Conservation (phyloP, 768 basidiomycete genomes). For the Lactarius evosmus region DNA sequence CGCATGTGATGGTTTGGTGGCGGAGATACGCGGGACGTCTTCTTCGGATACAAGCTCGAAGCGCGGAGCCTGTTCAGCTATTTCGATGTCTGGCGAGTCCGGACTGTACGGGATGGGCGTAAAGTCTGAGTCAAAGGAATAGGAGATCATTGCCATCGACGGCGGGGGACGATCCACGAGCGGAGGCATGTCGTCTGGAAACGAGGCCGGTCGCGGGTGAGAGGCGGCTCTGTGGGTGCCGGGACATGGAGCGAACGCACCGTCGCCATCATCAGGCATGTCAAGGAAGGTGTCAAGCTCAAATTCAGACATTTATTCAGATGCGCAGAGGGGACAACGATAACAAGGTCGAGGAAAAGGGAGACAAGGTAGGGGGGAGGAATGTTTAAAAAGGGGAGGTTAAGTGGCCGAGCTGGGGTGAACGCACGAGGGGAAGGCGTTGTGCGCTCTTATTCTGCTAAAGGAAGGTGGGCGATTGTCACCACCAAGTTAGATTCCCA, state of each 20-base stretch:
- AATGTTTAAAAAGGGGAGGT: conserved; percentile 24
- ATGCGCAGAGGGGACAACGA: background rate
- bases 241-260: conserved; percentile 3
- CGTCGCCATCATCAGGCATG: conserved; percentile 23
- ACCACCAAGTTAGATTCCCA: conserved; percentile 24
- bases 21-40: conserved; percentile 28
- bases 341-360: conserved; percentile 13
- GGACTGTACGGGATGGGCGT: conserved; percentile 48
- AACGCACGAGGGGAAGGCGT: conserved; percentile 26
- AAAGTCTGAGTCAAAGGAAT: conserved; percentile 64
- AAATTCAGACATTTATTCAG: conserved; percentile 16
- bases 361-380: background rate
- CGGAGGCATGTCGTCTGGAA: conserved; percentile 38
- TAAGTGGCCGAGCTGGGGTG: conserved; percentile 12
- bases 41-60: conserved; percentile 33
- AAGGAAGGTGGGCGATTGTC: conserved; percentile 19
- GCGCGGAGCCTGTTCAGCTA: conserved; percentile 36
- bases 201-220: background rate
- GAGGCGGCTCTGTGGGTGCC: background rate
- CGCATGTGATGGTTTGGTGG: conserved; percentile 45
- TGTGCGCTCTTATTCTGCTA: conserved; percentile 22
- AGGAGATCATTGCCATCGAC: conserved; percentile 47
- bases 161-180: conserved; percentile 51
- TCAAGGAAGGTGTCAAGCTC: conserved; percentile 10
- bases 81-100: conserved; percentile 5